phyloP scores from a whole-genome alignment of 2,329 filamentous ascomycete genomes.

The Fusarium musae region DNA sequence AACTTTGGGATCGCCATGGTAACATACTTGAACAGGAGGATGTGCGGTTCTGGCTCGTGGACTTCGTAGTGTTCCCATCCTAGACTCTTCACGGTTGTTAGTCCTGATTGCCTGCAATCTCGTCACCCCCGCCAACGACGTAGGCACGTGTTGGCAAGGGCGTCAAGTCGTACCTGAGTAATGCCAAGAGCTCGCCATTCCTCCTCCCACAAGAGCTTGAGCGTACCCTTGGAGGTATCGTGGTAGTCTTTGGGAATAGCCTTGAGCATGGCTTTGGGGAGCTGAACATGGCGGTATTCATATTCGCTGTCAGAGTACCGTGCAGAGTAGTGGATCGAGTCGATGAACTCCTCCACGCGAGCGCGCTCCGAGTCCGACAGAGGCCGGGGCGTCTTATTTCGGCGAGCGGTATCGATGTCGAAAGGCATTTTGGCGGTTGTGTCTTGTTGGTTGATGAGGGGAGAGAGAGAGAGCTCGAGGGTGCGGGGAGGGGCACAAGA shows the following conservation, averaged over 20 bases:
- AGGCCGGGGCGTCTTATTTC: constrained; percentile 86
- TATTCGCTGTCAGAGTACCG: constrained; percentile 94
- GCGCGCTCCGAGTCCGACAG: constrained; percentile 84
- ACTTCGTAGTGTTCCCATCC: constrained; percentile 99
- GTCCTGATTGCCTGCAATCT: neutral
- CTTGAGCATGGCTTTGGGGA: constrained; percentile 98
- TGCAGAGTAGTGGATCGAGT: constrained; percentile 94
- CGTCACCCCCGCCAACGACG: neutral
- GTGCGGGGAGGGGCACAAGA: constrained; percentile 36
- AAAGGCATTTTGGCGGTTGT: constrained; percentile 44
- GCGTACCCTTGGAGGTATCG: constrained; percentile 85
- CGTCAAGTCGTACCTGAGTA: constrained; percentile 77
- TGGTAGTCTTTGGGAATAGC: constrained; percentile 95
- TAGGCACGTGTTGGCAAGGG: neutral
- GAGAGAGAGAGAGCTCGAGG: constrained; percentile 18
- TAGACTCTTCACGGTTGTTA: constrained; percentile 73
- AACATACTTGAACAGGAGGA: constrained; percentile 95
- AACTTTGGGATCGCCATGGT: neutral
- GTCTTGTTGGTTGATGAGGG: constrained; percentile 9
- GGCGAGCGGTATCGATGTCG: constrained; percentile 81
- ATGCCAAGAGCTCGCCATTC: constrained; percentile 98
- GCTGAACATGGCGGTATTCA: constrained; percentile 97
- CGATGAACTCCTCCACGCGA: constrained; percentile 89
- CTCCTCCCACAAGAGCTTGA: constrained; percentile 98
- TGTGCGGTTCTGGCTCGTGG: constrained; percentile 98